phyloP scores from a whole-genome alignment of 164 flowering plant species.

The Saururus chinensis region DNA sequence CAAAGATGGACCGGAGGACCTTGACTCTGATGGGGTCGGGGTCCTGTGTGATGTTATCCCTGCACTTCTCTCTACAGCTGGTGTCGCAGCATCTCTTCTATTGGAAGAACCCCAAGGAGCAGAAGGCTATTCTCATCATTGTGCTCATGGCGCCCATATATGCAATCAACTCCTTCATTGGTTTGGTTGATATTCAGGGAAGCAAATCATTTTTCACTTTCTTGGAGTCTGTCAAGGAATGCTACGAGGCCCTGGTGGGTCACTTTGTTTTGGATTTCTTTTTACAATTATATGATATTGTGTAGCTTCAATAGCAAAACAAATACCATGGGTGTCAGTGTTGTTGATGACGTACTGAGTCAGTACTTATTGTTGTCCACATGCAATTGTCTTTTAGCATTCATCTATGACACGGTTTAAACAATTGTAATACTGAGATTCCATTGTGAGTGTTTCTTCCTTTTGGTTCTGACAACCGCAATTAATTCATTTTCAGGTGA shows the following conservation, averaged over 20 bases:
- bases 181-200: constrained; percentile 67
- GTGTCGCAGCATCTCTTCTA: constrained; percentile 83
- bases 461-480: not conserved
- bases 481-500: constrained; percentile 47
- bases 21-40: constrained; percentile 61
- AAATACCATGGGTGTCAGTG: no score
- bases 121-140: constrained; percentile 79
- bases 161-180: constrained; percentile 70
- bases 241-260: constrained; percentile 89
- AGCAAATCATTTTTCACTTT: constrained; percentile 79
- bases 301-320: no score
- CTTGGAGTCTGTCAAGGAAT: constrained; percentile 80
- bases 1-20: constrained; percentile 38
- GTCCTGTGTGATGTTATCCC: constrained; percentile 43
- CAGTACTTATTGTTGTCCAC: no score
- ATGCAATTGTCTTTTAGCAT: no score
- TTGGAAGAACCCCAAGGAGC: constrained; percentile 98
- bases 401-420: not conserved
- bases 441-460: not conserved
- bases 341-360: no score
- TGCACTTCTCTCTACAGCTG: constrained; percentile 82
- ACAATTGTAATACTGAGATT: no score
- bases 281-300: not conserved
- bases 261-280: not conserved
- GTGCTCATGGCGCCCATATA: constrained; percentile 90